Conservation (phyloP, 2,329 filamentous ascomycete genomes). For the Fusarium euwallaceae region DNA sequence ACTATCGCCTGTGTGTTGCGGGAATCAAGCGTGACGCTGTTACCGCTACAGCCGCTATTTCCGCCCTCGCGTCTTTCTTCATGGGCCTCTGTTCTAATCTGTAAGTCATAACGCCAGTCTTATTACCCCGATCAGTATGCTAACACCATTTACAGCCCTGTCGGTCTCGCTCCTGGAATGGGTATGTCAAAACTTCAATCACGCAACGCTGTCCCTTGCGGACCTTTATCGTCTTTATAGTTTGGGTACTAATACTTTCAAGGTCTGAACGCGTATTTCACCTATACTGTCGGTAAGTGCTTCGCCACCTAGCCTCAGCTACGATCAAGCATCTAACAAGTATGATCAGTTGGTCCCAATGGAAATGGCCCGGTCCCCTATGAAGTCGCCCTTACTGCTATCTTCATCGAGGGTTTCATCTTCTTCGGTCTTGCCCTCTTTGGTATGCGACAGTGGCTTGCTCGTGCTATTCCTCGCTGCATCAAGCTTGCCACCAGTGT, state of each 20-base stretch:
- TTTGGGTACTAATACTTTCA: slow-evolving; percentile 9
- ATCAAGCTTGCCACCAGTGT: slow-evolving; percentile 91
- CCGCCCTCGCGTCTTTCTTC: slow-evolving; percentile 82
- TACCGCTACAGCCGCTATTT: slow-evolving; percentile 87
- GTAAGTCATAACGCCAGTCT: slow-evolving; percentile 51
- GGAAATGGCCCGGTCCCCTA: slow-evolving; percentile 82
- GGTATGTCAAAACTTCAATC: slow-evolving; percentile 43
- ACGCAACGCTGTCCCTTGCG: too few species aligned
- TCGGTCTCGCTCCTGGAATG: slow-evolving; percentile 60
- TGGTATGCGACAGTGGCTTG: slow-evolving; percentile 89
- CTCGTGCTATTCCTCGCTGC: slow-evolving; percentile 82
- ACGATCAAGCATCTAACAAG: not conserved
- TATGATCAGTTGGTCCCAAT: slow-evolving; percentile 74
- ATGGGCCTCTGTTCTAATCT: slow-evolving; percentile 89
- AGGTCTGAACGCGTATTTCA: slow-evolving; percentile 87
- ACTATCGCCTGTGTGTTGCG: slow-evolving; percentile 73
- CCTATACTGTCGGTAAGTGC: slow-evolving; percentile 69
- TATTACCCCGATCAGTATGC: not conserved
- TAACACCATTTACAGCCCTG: slow-evolving; percentile 45
- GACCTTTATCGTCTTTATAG: too few species aligned
- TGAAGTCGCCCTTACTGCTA: slow-evolving; percentile 82
- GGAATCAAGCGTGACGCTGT: slow-evolving; percentile 82
- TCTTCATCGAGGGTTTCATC: slow-evolving; percentile 89
- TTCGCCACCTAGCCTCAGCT: not conserved
- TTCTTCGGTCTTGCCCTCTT: slow-evolving; percentile 85